phyloP scores from a whole-genome alignment of 371 early-diverging fungal genomes.

The Mucor lusitanicus region DNA sequence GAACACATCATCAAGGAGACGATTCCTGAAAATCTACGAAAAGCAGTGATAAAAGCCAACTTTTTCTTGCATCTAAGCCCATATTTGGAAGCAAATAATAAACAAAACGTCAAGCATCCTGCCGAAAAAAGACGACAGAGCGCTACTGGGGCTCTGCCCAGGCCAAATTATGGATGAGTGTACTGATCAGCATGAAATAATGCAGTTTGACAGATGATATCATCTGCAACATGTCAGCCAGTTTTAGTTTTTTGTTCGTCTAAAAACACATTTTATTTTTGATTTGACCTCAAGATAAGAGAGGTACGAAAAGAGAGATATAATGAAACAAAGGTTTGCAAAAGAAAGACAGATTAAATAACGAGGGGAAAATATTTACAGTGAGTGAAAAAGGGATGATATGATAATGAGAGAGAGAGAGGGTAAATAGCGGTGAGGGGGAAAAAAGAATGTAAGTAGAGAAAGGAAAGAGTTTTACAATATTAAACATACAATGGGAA shows the following conservation, averaged over 20 bases:
- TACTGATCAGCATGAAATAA: not conserved
- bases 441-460: not conserved
- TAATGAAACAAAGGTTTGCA: not conserved
- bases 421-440: not conserved
- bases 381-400: not conserved
- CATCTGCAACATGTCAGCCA: not conserved
- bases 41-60: not conserved
- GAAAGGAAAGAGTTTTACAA: conserved; percentile 6
- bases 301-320: not conserved
- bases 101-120: not conserved
- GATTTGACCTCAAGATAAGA: not conserved
- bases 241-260: not conserved
- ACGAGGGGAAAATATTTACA: not conserved
- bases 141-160: not conserved
- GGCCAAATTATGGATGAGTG: not conserved
- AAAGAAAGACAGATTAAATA: not conserved
- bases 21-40: not conserved
- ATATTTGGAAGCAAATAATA: not conserved
- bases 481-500: conserved; percentile 1
- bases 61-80: not conserved
- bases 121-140: not conserved
- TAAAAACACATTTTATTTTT: conserved; percentile 7
- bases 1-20: not conserved
- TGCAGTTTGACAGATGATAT: not conserved
- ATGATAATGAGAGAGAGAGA: not conserved